Base-by-base conservation (phyloP, 805 yeast genomes). In the Lipomyces orientalis region DNA sequence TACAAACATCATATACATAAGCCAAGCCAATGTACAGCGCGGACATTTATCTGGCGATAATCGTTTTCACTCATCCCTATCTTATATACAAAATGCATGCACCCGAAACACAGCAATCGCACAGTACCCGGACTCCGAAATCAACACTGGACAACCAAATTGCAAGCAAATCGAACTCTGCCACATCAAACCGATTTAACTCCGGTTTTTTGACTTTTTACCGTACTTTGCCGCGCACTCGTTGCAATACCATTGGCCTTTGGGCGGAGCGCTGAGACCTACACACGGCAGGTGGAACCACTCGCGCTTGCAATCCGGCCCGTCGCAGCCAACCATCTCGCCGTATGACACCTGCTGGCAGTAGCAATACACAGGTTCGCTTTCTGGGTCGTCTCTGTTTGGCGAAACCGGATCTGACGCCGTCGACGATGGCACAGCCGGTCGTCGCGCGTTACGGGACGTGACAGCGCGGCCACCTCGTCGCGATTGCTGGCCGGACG, bases 321-420 rank as follows among this genome's bases (percentile, higher is more conserved):
- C 98, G 76, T 95, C 99, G 80, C 99, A 95, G 1, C 97, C 99
- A 68, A 95, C 98, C 99, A 95, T 95, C 76, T 95, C 98, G 22
- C 99, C 99, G 76, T 90, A 95, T 4, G 98, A 94, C 0, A 93
- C 97, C 77, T 93, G 97, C 77, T 93, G 91, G 80, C 99, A 95
- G 80, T 94, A 93, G 79, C 99, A 95, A 77, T 94, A 94, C 1
- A 93, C 86, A 0, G 97, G 97, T 75, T 93, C 98, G 29, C 65
- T 71, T 64, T 66, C 72, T 54, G 65, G 62, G 25, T 64, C 76
- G 62, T 33, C 75, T 58, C 55, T 71, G 63, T 33, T 64, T 31
- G 39, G 67, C 2, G 49, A 54, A 16, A 37, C 31, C 46, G 66
- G 66, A 51, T 64, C 67, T 35, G 62, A 52, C 4, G 64, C 64